A percentile compares a stretch with the other conserved stretches of the same genome.
Conservation (phyloP, 23 red algal species). For the Gracilaria gracilis region DNA sequence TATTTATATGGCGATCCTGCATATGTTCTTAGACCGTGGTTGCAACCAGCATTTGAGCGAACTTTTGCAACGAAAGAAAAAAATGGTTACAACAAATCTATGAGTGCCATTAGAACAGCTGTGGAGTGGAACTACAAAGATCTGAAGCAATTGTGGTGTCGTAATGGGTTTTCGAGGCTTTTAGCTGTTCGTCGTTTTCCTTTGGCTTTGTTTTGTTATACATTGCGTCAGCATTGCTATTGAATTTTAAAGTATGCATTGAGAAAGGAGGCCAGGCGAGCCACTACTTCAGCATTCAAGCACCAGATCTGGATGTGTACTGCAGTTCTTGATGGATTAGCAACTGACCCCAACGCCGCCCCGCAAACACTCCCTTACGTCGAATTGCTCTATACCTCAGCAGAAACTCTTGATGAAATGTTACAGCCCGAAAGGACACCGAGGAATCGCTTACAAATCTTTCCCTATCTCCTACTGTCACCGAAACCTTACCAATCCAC, state of each 20-base stretch:
- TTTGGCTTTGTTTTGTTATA: not conserved
- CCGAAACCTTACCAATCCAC: no score
- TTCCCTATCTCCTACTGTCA: no score
- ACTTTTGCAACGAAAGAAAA: not conserved
- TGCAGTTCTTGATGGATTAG: not conserved
- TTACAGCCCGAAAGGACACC: no score
- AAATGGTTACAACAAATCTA: not conserved
- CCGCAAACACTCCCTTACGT: no score
- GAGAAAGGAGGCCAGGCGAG: not conserved
- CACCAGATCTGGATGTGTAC: conserved; percentile 1
- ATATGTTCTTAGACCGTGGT: no score
- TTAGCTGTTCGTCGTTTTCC: not conserved
- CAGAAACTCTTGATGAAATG: no score
- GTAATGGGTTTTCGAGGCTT: not conserved
- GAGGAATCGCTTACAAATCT: no score
- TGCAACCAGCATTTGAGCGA: conserved; percentile 12
- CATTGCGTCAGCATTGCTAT: not conserved
- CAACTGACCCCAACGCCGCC: no score
- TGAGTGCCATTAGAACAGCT: not conserved
- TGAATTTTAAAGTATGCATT: conserved; percentile 15
- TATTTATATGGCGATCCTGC: no score
- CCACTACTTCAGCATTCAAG: not conserved
- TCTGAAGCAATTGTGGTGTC: not conserved
- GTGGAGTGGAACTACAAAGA: conserved; percentile 59
- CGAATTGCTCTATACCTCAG: no score